Evolutionary conservation across 2,329 filamentous ascomycete species (phyloP).

Genomic region (Dactylellina leptospora): DNA sequence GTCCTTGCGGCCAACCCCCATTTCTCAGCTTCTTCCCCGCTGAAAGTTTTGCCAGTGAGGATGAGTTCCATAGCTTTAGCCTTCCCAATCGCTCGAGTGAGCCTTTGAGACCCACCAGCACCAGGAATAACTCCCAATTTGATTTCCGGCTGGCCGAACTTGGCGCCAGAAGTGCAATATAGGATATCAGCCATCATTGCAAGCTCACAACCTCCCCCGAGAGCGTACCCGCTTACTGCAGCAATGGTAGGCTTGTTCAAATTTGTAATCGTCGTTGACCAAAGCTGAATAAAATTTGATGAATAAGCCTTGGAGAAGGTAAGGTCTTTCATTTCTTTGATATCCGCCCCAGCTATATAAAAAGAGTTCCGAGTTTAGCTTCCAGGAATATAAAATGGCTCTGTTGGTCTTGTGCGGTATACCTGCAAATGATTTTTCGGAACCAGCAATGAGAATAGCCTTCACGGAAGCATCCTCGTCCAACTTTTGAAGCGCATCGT

Average conservation of each 20-base stretch:
- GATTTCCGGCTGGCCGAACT: conserved; percentile 96
- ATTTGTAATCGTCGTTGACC: conserved; percentile 83
- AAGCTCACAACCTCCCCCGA: conserved; percentile 94
- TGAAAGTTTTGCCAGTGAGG: conserved; percentile 84
- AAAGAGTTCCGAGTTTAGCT: not conserved
- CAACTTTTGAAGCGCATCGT: conserved; percentile 76
- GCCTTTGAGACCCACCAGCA: conserved; percentile 86
- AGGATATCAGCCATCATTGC: conserved; percentile 97
- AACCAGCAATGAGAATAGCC: conserved; percentile 86
- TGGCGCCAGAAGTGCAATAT: conserved; percentile 85
- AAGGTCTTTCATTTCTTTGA: conserved; percentile 97
- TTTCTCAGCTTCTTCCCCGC: conserved; percentile 80
- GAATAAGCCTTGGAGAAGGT: conserved; percentile 89
- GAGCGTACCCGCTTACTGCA: conserved; percentile 91
- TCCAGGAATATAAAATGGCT: not conserved
- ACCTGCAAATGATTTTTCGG: conserved; percentile 83
- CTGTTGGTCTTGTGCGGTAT: conserved; percentile 12
- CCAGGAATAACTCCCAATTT: conserved; percentile 93
- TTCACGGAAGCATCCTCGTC: conserved; percentile 75
- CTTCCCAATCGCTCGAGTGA: conserved; percentile 85
- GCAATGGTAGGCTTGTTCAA: conserved; percentile 95
- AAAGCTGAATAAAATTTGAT: conserved; percentile 90
- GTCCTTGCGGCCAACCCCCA: conserved; percentile 90
- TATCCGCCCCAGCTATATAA: conserved; percentile 81
- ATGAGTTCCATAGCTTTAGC: conserved; percentile 90